Base-by-base conservation (phyloP, 108 stramenopile species). In the Pinguiococcus pyrenoidosus region DNA sequence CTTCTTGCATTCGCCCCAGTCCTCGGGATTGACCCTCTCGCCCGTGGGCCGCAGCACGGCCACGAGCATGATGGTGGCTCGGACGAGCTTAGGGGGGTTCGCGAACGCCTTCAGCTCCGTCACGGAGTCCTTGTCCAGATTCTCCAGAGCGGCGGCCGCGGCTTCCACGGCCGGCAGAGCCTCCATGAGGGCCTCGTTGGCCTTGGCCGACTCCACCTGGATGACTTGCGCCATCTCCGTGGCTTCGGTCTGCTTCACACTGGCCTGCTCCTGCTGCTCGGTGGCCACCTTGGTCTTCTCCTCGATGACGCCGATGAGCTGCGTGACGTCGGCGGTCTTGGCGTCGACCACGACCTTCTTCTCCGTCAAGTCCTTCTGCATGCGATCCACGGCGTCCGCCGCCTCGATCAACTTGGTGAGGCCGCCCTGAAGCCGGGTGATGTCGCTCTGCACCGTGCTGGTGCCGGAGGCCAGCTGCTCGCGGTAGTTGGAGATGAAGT, bases 121-220 rank as follows among this genome's bases (percentile, higher is more conserved):
- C 20, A 79, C 30, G 40, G 77, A 68, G 32, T 77, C 62, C 56
- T 75, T 72, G 32, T 73, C 54, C 20, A 79, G 46, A 42, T 73
- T 73, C 27, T 75, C 71, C n/a, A 79, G 71, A 4, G 78, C 78
- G 6, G 49, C 68, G 4, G 69, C 71, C 6, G 78, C 78, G 3
- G 74, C 74, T 32, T 68, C 75, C 6, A 79, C 71, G 13, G 76
- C 76, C 2, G 78, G 78, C 13, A 75, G 41, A 2, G 78, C 78
- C 53, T 71, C 72, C 51, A 51, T 53, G 4, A 79, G 72, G 4
- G 68, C 60, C 34, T 66, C 78, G 50, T 79, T 68, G 20, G 78
- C 78, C 32, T 69, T 47, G 9, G 38, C 72, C 49, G 68, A 68
- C 50, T 75, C 71, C 25, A 29, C 26, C 4, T 37, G 35, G 32